Conservation (phyloP, 75 land plant genomes). For the Pinus taeda region DNA sequence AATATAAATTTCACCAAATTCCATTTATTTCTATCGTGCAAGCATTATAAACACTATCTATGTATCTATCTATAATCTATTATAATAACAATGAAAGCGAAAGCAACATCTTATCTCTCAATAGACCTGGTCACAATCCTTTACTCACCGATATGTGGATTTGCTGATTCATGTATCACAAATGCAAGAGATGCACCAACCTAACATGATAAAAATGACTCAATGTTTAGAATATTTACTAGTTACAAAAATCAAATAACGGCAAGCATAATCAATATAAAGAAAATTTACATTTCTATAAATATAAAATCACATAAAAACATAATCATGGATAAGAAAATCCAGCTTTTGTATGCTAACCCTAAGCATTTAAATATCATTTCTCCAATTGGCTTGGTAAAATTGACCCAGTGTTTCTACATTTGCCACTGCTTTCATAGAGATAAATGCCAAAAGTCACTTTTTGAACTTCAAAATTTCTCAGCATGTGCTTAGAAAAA, state of each 20-base stretch:
- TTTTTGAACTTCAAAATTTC: no score
- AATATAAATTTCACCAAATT: no score
- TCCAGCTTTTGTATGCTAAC: neutral
- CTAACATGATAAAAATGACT: slow-evolving; percentile 34
- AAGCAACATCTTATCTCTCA: neutral
- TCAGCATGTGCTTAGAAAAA: no score
- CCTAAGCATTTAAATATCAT: no score
- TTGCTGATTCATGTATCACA: slow-evolving; percentile 97
- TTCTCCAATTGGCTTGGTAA: no score
- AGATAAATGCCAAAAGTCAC: no score
- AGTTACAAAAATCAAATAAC: neutral
- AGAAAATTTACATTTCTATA: neutral
- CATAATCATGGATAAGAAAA: neutral
- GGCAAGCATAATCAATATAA: neutral
- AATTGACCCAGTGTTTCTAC: no score
- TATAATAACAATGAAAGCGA: neutral
- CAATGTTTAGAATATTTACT: slow-evolving; percentile 2
- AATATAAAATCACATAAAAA: neutral
- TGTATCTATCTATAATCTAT: no score
- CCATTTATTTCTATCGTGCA: no score
- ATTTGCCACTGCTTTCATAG: no score
- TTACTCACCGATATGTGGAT: slow-evolving; percentile 92
- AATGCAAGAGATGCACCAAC: slow-evolving; percentile 93
- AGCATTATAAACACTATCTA: no score
- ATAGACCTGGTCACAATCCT: slow-evolving; percentile 1